phyloP scores from a whole-genome alignment of 345 rosid species.

The Citrus reticulata region DNA sequence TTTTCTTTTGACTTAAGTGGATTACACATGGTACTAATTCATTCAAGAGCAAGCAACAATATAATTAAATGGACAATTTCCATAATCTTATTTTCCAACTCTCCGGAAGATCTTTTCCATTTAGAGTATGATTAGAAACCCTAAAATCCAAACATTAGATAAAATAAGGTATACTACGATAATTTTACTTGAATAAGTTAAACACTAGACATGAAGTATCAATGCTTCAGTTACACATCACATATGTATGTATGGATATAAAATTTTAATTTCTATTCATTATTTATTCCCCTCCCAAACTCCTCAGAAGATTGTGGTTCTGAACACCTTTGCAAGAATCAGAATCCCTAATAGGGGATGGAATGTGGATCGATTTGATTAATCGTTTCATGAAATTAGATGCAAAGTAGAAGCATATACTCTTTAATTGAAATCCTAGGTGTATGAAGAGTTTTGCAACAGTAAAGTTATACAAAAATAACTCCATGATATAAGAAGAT shows the following conservation, averaged over 20 bases:
- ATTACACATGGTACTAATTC: conserved; percentile 2
- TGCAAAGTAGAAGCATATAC: conserved; percentile 33
- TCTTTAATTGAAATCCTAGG: conserved; percentile 13
- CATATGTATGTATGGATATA: neutral
- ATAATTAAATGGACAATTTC: neutral
- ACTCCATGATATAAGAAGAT: neutral
- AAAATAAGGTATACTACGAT: neutral
- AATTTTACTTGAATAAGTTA: neutral
- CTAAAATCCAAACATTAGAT: neutral
- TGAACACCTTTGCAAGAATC: conserved; percentile 16
- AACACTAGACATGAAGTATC: neutral
- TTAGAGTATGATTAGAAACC: neutral
- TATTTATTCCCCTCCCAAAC: conserved; percentile 1
- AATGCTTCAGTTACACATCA: conserved; percentile 20
- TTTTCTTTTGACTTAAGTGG: neutral
- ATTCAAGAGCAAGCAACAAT: neutral
- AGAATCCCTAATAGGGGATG: conserved; percentile 8
- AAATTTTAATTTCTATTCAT: neutral
- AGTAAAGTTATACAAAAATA: conserved; percentile 8
- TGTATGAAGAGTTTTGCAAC: neutral
- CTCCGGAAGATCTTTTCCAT: neutral
- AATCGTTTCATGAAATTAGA: neutral
- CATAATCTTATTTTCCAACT: neutral
- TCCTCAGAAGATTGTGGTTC: conserved; percentile 16
- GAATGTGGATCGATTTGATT: neutral